A percentile compares a stretch with the other conserved stretches of the same genome.
phyloP scores from a whole-genome alignment of 1,284 basidiomycete genomes.

The Melampsora americana region DNA sequence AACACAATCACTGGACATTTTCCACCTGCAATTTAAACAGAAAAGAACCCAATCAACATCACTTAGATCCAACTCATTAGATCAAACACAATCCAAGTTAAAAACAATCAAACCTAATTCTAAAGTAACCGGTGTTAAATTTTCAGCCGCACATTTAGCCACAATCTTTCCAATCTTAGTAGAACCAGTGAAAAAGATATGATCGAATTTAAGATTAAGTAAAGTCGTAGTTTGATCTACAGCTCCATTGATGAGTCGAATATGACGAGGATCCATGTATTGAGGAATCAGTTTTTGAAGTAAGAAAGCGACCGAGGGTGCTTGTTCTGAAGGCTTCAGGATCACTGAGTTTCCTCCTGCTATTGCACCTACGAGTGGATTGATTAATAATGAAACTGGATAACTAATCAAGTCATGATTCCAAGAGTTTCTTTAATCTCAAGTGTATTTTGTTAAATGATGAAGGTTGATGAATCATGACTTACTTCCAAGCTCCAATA shows the following conservation, averaged over 20 bases:
- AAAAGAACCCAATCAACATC: too few species aligned
- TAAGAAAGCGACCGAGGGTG: slow-evolving; percentile 52
- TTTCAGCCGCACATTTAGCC: slow-evolving; percentile 55
- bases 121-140: slow-evolving; percentile 54
- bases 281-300: slow-evolving; percentile 53
- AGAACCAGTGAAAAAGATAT: slow-evolving; percentile 56
- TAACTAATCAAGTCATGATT: slow-evolving; percentile 32
- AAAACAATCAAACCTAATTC: slow-evolving; percentile 52
- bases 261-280: slow-evolving; percentile 55
- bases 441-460: slow-evolving; percentile 21
- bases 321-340: slow-evolving; percentile 54
- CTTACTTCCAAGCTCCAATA: slow-evolving; percentile 54
- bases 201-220: slow-evolving; percentile 54
- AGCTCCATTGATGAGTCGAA: slow-evolving; percentile 54
- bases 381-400: slow-evolving; percentile 49
- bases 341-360: slow-evolving; percentile 55
- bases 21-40: slow-evolving; percentile 53
- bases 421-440: background rate
- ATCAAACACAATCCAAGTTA: too few species aligned
- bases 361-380: slow-evolving; percentile 55
- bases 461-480: background rate
- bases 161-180: slow-evolving; percentile 55
- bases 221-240: slow-evolving; percentile 53
- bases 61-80: background rate
- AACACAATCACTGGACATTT: slow-evolving; percentile 56